Evolutionary conservation across 768 basidiomycete species (phyloP).

Genomic region (Phanerochaete sordida): DNA sequence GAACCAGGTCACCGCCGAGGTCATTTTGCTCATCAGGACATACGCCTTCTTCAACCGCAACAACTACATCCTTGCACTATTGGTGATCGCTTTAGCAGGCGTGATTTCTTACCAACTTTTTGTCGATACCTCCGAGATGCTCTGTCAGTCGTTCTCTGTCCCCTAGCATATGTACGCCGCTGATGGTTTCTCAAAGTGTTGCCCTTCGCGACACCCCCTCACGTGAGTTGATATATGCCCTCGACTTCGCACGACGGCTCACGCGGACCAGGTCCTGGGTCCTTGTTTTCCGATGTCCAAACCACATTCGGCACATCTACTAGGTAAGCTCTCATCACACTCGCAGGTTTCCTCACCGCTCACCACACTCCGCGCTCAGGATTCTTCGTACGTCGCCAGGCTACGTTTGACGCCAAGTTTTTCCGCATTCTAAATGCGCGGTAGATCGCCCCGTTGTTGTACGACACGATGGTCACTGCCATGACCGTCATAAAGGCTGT

Average conservation of each 20-base stretch:
- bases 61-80: slow-evolving; percentile 56
- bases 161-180: not conserved
- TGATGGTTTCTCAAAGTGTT: slow-evolving; percentile 40
- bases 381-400: slow-evolving; percentile 20
- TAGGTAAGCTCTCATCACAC: slow-evolving; percentile 43
- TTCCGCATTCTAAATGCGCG: slow-evolving; percentile 27
- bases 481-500: slow-evolving; percentile 83
- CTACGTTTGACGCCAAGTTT: not conserved
- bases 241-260: not conserved
- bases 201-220: slow-evolving; percentile 61
- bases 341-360: slow-evolving; percentile 5
- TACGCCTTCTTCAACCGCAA: slow-evolving; percentile 87
- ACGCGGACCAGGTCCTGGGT: slow-evolving; percentile 38
- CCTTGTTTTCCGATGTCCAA: slow-evolving; percentile 82
- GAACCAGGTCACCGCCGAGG: slow-evolving; percentile 85
- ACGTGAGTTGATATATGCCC: slow-evolving; percentile 35
- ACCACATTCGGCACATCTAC: slow-evolving; percentile 78
- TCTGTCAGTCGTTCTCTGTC: slow-evolving; percentile 42
- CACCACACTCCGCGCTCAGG: slow-evolving; percentile 12
- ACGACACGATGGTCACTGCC: slow-evolving; percentile 75
- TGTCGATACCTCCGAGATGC: slow-evolving; percentile 76
- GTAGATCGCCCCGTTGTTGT: slow-evolving; percentile 73
- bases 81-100: slow-evolving; percentile 64
- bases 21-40: slow-evolving; percentile 77
- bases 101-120: slow-evolving; percentile 81